Evolutionary conservation across 164 flowering plant genomes (phyloP).

Genomic region (Amborella trichopoda): DNA sequence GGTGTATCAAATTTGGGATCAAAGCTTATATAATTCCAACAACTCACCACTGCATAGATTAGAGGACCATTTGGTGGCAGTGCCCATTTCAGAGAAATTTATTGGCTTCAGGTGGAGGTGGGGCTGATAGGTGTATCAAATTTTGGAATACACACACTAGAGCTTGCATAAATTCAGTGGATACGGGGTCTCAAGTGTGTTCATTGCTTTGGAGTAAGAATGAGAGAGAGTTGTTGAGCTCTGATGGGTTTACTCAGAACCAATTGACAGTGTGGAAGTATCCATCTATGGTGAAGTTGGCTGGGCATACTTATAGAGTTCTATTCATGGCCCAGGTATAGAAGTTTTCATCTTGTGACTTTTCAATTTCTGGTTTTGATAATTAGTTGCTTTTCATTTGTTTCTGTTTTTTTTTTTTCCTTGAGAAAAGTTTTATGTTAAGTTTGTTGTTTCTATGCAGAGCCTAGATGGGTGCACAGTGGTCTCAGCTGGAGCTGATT

Average conservation of each 20-base stretch:
- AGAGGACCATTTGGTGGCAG: conserved; percentile 56
- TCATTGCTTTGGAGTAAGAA: conserved; percentile 50
- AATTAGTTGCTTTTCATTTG: too few relatives aligned
- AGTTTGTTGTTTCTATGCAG: too few relatives aligned
- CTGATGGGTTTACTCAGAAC: conserved; percentile 51
- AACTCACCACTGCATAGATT: conserved; percentile 56
- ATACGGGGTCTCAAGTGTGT: conserved; percentile 60
- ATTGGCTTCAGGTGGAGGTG: conserved; percentile 58
- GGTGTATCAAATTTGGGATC: too few relatives aligned
- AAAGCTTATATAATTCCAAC: too few relatives aligned
- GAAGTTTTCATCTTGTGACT: too few relatives aligned
- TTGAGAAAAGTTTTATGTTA: too few relatives aligned
- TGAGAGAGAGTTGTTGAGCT: conserved; percentile 50
- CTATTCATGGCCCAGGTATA: conserved; percentile 58
- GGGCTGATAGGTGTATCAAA: conserved; percentile 44
- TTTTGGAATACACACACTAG: conserved; percentile 67
- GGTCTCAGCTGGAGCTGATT: conserved; percentile 22
- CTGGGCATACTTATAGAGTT: conserved; percentile 61
- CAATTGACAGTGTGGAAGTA: conserved; percentile 61
- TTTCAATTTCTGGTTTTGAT: too few relatives aligned
- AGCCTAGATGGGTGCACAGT: conserved; percentile 34
- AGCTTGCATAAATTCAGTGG: conserved; percentile 49
- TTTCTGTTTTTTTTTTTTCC: too few relatives aligned
- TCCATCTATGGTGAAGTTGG: conserved; percentile 57
- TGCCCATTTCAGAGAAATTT: conserved; percentile 59